phyloP scores from a whole-genome alignment of 78 protist genomes.

The Cavenderia fasciculata region DNA sequence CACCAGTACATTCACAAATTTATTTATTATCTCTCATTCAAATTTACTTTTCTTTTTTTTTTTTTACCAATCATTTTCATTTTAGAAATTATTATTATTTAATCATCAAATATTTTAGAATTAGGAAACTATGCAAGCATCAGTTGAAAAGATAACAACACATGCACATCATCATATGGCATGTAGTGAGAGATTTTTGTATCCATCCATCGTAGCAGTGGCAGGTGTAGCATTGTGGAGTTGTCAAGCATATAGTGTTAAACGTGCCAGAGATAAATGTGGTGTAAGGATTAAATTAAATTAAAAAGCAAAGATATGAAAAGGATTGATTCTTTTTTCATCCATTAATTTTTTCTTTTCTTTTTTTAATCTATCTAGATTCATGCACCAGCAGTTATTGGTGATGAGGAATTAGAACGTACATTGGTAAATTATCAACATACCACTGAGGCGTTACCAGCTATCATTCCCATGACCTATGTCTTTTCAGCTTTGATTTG shows the following conservation, averaged over 20 bases:
- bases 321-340: too few species aligned
- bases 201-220: constrained; percentile 36
- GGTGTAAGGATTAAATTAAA: background rate
- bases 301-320: background rate
- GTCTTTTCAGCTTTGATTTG: constrained; percentile 34
- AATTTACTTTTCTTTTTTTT: too few species aligned
- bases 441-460: constrained; percentile 9
- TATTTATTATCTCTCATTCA: too few species aligned
- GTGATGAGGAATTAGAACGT: constrained; percentile 41
- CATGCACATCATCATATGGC: too few species aligned
- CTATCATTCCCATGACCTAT: constrained; percentile 11
- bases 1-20: too few species aligned
- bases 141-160: too few species aligned
- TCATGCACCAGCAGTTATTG: constrained; percentile 33
- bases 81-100: too few species aligned
- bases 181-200: constrained; percentile 14
- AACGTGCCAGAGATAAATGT: constrained; percentile 7
- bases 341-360: background rate
- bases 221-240: constrained; percentile 2
- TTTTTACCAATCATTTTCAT: too few species aligned
- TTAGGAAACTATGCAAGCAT: too few species aligned
- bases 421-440: background rate
- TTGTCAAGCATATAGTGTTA: background rate
- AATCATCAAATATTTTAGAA: too few species aligned
- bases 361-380: background rate